Evolutionary conservation across 2,329 filamentous ascomycete genomes (phyloP).

Genomic region (Pseudonectria buxi): DNA sequence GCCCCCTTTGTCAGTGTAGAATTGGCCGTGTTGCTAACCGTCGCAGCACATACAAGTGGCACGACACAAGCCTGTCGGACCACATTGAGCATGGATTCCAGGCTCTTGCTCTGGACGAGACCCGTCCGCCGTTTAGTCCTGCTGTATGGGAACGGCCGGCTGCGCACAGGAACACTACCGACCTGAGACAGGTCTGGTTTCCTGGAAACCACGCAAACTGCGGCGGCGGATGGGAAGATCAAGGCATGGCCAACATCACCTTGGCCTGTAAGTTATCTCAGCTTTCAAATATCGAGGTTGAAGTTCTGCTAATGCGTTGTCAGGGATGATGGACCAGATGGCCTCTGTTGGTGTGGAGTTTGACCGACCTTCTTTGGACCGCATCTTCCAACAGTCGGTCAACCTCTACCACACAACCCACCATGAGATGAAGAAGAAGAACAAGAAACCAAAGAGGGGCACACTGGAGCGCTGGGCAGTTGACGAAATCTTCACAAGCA

Average conservation of each 20-base stretch:
- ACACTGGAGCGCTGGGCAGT: constrained; percentile 35
- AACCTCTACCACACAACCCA: constrained; percentile 24
- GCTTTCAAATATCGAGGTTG: too few species aligned
- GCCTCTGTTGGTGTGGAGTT: constrained; percentile 46
- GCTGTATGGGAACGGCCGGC: constrained; percentile 46
- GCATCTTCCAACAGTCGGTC: constrained; percentile 31
- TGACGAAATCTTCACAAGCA: constrained; percentile 40
- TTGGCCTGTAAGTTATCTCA: constrained; percentile 30
- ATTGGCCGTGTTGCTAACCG: constrained; percentile 22
- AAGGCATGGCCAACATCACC: constrained; percentile 35
- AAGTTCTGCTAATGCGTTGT: constrained; percentile 1
- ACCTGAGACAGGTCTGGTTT: constrained; percentile 56
- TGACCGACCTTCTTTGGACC: constrained; percentile 33
- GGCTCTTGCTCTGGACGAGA: constrained; percentile 52
- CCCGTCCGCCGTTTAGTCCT: constrained; percentile 46
- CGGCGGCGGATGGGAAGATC: constrained; percentile 58
- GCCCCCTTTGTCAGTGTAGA: constrained; percentile 5
- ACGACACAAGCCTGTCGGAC: constrained; percentile 46
- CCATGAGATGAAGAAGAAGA: constrained; percentile 5
- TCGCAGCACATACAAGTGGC: constrained; percentile 40
- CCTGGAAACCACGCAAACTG: constrained; percentile 65
- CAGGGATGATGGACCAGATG: constrained; percentile 53
- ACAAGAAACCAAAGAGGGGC: constrained; percentile 11
- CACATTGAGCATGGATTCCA: constrained; percentile 53
- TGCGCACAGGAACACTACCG: constrained; percentile 31